Base-by-base conservation (phyloP, 2,329 filamentous ascomycete species). In the Fusarium virguliforme region DNA sequence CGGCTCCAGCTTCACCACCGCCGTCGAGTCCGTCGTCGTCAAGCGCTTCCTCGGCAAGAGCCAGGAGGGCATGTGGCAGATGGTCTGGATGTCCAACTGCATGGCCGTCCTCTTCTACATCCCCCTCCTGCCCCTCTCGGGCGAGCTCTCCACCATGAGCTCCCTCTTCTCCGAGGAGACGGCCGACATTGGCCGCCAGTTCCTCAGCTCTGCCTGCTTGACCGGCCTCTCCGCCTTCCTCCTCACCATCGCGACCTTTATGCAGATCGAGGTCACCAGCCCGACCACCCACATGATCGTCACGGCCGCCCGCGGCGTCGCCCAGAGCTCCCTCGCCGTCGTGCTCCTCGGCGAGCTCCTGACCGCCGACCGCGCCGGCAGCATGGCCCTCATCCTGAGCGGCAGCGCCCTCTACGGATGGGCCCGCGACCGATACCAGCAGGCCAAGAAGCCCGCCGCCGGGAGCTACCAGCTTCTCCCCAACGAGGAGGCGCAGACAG, bases 221-320 rank as follows among this genome's bases (percentile, higher is more conserved):
- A 75, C 74, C 2, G 74, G 74, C 34, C 38, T 75, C n/a, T 75
- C 74, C 6, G 69, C 70, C 26, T 75, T 75, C 70, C 72, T 75
- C 46, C 70, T 75, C 18, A 75, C 74, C 10, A 75, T 75, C 60
- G 74, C 74, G 8, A 75, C 74, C 4, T 75, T 75, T 41, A 75
- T 75, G 74, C 74, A 75, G 55, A 75, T 75, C 61, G 74, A 75
- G 55, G 74, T 75, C 24, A 75, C 74, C 30, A 75, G 72, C 60
- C 74, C 74, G 37, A 75, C 74, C n/a, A 75, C 74, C 4, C 74
- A 75, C 51, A 75, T 75, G 74, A 72, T 75, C n/a, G 74, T 75
- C 12, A 75, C 74, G 9, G 74, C 74, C 24, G 74, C 74, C 18
- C 72, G 74, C 54, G 74, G 74, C 53, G 74, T 75, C 28, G 74